A percentile compares a stretch with the other conserved stretches of the same genome.
Conservation (phyloP, 352 stramenopile species). For the Globisporangium solare region DNA sequence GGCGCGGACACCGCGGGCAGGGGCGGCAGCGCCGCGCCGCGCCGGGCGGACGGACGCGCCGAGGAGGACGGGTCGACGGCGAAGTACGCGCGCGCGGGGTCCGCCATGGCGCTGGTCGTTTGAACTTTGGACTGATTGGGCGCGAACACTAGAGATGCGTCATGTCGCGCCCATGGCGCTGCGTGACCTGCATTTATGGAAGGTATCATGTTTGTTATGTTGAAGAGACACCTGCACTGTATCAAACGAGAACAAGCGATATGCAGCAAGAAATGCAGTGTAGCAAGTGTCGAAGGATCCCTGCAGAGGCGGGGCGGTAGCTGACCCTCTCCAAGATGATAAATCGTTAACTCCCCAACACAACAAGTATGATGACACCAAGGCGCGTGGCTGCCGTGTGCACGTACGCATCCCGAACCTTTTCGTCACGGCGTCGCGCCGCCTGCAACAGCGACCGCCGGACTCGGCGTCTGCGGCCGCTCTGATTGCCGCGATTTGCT, state of each 20-base stretch:
- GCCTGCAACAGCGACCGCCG: too few species aligned
- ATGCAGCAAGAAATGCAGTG: too few species aligned
- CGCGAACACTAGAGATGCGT: not conserved
- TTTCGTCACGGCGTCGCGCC: too few species aligned
- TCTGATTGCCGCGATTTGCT: too few species aligned
- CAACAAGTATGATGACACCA: too few species aligned
- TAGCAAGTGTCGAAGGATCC: too few species aligned
- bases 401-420: too few species aligned
- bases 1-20: not conserved
- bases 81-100: constrained; percentile 17
- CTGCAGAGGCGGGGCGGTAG: too few species aligned
- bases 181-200: not conserved
- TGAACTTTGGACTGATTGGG: not conserved
- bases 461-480: too few species aligned
- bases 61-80: constrained; percentile 1
- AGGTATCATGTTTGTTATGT: not conserved
- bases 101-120: constrained; percentile 1
- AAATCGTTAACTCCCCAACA: too few species aligned
- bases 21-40: not conserved
- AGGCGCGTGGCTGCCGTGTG: too few species aligned
- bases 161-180: not conserved
- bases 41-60: not conserved
- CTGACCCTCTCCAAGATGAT: too few species aligned
- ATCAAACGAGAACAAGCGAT: not conserved
- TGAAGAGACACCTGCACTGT: not conserved